These are phyloP conservation scores for Mycena pura DNA, from an alignment of 768 basidiomycete species.

Conservation along the genomic window DNA sequence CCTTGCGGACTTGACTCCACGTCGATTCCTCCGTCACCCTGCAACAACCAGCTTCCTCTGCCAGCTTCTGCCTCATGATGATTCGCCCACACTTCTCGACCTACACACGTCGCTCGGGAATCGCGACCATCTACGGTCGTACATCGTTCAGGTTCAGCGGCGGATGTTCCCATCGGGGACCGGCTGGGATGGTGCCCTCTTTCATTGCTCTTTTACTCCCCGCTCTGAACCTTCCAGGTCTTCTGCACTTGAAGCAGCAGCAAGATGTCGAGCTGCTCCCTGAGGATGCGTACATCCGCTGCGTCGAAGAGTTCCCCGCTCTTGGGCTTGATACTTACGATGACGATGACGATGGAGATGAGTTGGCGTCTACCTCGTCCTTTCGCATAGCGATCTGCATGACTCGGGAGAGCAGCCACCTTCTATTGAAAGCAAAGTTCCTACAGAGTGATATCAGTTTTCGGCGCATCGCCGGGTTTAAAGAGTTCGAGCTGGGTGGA, in stretches of 20 bases:
- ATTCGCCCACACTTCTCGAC: conserved; percentile 19
- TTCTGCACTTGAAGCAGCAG: no score
- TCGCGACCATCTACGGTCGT: conserved; percentile 18
- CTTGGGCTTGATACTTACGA: no score
- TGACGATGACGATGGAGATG: no score
- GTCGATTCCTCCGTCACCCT: conserved; percentile 24
- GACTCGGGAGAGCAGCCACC: conserved; percentile 26
- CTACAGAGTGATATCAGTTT: conserved; percentile 38
- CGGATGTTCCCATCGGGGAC: no score
- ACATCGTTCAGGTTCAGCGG: no score
- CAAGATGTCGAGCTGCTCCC: no score
- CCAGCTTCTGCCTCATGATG: conserved; percentile 4
- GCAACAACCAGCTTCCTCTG: conserved; percentile 10
- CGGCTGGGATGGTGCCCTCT: no score
- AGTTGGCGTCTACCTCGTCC: neutral
- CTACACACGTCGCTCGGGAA: conserved; percentile 31
- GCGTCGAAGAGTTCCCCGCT: no score
- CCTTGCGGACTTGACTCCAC: conserved; percentile 28
- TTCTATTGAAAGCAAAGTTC: conserved; percentile 27
- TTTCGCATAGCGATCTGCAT: conserved; percentile 35
- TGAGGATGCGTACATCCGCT: no score
- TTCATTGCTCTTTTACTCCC: no score
- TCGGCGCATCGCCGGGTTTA: conserved; percentile 33
- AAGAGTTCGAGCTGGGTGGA: conserved; percentile 32
- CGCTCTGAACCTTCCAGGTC: no score